Evolutionary conservation across 2,329 filamentous ascomycete species (phyloP).

Genomic region (Coleophoma crateriformis): DNA sequence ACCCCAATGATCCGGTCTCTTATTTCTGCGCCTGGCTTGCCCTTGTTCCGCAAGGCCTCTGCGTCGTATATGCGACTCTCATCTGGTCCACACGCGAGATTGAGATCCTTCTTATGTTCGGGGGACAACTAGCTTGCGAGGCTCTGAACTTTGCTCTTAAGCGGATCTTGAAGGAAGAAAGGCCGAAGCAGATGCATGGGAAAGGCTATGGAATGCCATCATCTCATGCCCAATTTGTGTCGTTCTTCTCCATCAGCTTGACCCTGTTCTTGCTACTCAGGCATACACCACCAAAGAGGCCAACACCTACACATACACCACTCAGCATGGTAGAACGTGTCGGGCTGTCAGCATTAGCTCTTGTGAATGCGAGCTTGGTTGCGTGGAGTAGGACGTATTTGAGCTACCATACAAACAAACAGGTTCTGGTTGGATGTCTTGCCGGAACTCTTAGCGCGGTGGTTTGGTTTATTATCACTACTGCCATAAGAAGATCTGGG

Average conservation of each 20-base stretch:
- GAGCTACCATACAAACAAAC: slow-evolving; percentile 83
- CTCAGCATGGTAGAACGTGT: slow-evolving; percentile 56
- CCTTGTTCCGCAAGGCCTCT: slow-evolving; percentile 85
- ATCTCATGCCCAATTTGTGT: slow-evolving; percentile 91
- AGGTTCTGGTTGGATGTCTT: slow-evolving; percentile 74
- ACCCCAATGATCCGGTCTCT: slow-evolving; percentile 79
- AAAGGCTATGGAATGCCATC: slow-evolving; percentile 98
- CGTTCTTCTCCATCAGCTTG: slow-evolving; percentile 84
- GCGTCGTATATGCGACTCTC: slow-evolving; percentile 83
- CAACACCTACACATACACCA: slow-evolving; percentile 38
- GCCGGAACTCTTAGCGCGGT: slow-evolving; percentile 69
- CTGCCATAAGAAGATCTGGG: slow-evolving; percentile 59
- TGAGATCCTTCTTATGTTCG: slow-evolving; percentile 85
- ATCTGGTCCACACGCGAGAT: slow-evolving; percentile 87
- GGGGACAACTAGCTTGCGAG: slow-evolving; percentile 87
- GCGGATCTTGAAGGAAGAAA: slow-evolving; percentile 85
- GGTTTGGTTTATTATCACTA: slow-evolving; percentile 73
- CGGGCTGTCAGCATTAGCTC: slow-evolving; percentile 47
- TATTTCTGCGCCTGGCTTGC: slow-evolving; percentile 90
- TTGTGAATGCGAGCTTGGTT: slow-evolving; percentile 60
- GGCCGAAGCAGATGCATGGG: slow-evolving; percentile 74
- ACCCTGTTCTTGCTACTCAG: slow-evolving; percentile 79
- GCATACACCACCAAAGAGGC: slow-evolving; percentile 52
- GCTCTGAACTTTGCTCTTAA: slow-evolving; percentile 86
- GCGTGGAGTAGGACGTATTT: slow-evolving; percentile 84